Evolutionary conservation across 257 asterid species (phyloP).

Genomic region (Prunella vulgaris): DNA sequence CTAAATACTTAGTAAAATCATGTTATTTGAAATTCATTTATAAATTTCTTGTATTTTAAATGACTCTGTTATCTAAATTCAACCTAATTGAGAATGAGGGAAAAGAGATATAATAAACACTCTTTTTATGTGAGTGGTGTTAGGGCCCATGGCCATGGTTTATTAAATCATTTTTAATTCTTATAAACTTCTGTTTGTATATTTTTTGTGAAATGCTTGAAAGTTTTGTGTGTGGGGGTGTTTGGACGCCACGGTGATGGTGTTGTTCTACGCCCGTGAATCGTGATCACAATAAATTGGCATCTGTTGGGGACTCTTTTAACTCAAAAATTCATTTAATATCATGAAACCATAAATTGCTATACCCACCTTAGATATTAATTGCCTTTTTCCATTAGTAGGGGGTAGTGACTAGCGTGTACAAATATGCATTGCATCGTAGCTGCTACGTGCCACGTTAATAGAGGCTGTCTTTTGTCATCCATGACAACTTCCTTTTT

Average conservation of each 20-base stretch:
- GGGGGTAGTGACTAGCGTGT: background rate
- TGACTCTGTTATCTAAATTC: too few relatives aligned
- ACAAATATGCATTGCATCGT: background rate
- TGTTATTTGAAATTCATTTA: too few relatives aligned
- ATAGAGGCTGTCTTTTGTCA: background rate
- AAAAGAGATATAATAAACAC: too few relatives aligned
- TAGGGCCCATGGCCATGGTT: too few relatives aligned
- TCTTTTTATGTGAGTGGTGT: too few relatives aligned
- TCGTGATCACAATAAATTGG: constrained; percentile 17
- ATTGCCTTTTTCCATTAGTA: background rate
- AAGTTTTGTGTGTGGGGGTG: background rate
- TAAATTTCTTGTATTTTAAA: too few relatives aligned
- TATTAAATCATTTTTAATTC: too few relatives aligned
- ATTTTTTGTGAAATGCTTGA: background rate
- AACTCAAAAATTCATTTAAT: background rate
- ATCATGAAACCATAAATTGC: background rate
- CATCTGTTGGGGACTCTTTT: background rate
- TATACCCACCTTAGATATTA: background rate
- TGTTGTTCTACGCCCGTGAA: background rate
- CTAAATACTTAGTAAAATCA: too few relatives aligned
- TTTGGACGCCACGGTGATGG: background rate
- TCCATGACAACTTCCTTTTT: background rate
- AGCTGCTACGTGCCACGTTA: background rate
- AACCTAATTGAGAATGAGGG: too few relatives aligned
- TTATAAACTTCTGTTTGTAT: too few relatives aligned